Percentiles rank a stretch among this genome's conserved stretches.
These are phyloP conservation scores for Microsporum ferrugineum DNA, from an alignment of 2,329 filamentous ascomycete species.

Conservation along the genomic window DNA sequence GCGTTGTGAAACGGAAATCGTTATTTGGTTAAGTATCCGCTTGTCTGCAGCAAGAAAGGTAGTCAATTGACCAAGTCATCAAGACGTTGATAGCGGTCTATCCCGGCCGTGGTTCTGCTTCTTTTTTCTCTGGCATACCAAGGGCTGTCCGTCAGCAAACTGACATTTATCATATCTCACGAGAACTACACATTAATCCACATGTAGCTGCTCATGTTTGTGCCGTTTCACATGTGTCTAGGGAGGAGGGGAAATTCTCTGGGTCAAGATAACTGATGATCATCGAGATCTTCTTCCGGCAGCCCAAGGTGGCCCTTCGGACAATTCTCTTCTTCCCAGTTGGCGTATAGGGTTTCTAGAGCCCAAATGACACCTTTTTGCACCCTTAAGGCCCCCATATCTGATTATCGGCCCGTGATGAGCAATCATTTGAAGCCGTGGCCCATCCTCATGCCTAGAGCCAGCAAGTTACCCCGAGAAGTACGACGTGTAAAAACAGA, in stretches of 20 bases:
- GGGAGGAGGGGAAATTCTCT: not conserved
- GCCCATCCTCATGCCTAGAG: too few species aligned
- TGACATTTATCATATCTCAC: not conserved
- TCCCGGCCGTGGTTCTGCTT: not conserved
- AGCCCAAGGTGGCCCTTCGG: conserved; percentile 4
- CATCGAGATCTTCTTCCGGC: conserved; percentile 5
- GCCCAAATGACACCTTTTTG: conserved; percentile 8
- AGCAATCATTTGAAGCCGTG: too few species aligned
- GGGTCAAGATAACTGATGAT: too few species aligned
- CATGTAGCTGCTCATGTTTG: not conserved
- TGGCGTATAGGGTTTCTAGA: conserved; percentile 5
- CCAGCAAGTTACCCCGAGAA: too few species aligned
- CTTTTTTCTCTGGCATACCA: not conserved
- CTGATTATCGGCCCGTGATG: not conserved
- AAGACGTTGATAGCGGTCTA: not conserved
- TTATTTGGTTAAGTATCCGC: not conserved
- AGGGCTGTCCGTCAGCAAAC: not conserved
- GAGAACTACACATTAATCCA: not conserved
- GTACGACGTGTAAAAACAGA: too few species aligned
- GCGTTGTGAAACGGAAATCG: not conserved
- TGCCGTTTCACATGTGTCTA: not conserved
- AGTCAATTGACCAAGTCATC: not conserved
- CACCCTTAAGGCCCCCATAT: not conserved
- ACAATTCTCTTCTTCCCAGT: conserved; percentile 8
- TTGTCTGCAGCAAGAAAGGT: not conserved